Base-by-base conservation (phyloP, 441 rosid genomes). In the Kokia cookei region DNA sequence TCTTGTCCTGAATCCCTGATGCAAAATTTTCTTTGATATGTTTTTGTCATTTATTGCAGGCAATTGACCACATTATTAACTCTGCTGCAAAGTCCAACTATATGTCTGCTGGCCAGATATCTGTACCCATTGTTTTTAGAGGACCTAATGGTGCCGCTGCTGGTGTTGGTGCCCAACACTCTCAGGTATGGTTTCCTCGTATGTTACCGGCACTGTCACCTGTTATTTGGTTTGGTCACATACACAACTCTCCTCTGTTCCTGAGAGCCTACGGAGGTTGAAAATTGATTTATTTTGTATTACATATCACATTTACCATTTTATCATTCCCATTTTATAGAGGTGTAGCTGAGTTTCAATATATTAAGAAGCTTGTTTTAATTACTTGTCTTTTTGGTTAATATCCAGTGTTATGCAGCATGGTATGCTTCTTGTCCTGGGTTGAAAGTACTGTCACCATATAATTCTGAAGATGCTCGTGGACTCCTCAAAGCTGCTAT, bases 101-200 rank as follows among this genome's bases (percentile, higher is more conserved):
- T 77, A 89, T 91, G 97, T 91, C 97, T 67, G 85, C 91, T 75
- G 97, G 94, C 64, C 91, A 86, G 78, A 75, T 91, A 3, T 58
- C 76, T 7, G 97, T 88, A 54, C 94, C 94, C 47, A 86, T 91
- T 69, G 97, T 89, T 73, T 89, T 91, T 74, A 83, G 97, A 78
- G 97, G 97, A 50, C 97, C 97, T 54, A 91, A 91, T 80, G 97
- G 97, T 63, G 93, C 93, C 24, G 97, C 97, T 65, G 94, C 94
- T 71, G 97, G 97, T 82, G 97, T 91, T 71, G 94, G 91, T 78
- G 91, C 94, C 43, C 93, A 90, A 50, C 91, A 91, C 77, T 91
- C 91, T 73, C 94, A 90, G 0, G 94, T 61, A 82, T 75, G 84
- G 57, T 73, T 60, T 47, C 68, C 62, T 47, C 37, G 12, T n/a